Conservation (phyloP, 2,329 filamentous ascomycete genomes). For the Eutypella sp. region DNA sequence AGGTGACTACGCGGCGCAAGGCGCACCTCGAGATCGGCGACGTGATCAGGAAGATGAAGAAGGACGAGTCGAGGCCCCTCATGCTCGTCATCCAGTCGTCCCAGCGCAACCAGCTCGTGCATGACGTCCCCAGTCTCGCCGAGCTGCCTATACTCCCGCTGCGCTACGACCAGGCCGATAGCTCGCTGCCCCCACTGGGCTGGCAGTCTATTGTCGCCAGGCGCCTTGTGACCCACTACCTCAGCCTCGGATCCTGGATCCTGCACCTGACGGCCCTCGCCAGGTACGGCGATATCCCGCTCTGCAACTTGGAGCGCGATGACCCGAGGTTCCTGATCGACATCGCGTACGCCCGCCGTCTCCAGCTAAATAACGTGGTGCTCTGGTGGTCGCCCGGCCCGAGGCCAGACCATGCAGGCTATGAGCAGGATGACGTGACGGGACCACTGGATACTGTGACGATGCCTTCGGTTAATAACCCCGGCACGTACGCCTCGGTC, state of each 20-base stretch:
- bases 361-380: constrained; percentile 89
- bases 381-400: constrained; percentile 93
- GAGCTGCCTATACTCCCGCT: constrained; percentile 82
- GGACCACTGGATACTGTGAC: constrained; percentile 79
- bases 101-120: constrained; percentile 71
- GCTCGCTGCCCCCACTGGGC: constrained; percentile 81
- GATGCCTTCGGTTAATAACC: constrained; percentile 90
- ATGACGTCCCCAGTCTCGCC: constrained; percentile 77
- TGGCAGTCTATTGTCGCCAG: constrained; percentile 91
- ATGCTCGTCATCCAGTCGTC: constrained; percentile 90
- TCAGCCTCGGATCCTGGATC: constrained; percentile 90
- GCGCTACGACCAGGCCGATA: constrained; percentile 77
- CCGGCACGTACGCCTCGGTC: constrained; percentile 90
- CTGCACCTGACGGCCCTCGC: constrained; percentile 82
- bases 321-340: constrained; percentile 95
- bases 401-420: constrained; percentile 88
- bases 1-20: constrained; percentile 85
- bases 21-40: constrained; percentile 85
- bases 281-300: constrained; percentile 85
- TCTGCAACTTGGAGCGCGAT: constrained; percentile 93
- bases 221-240: constrained; percentile 80
- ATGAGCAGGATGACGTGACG: constrained; percentile 86
- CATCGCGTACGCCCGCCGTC: constrained; percentile 82
- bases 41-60: constrained; percentile 82
- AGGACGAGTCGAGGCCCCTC: constrained; percentile 73